Evolutionary conservation across 2,329 filamentous ascomycete species (phyloP), one percentile per base, ranked within the genome.

Genomic region (Chaetomium sp.): DNA sequence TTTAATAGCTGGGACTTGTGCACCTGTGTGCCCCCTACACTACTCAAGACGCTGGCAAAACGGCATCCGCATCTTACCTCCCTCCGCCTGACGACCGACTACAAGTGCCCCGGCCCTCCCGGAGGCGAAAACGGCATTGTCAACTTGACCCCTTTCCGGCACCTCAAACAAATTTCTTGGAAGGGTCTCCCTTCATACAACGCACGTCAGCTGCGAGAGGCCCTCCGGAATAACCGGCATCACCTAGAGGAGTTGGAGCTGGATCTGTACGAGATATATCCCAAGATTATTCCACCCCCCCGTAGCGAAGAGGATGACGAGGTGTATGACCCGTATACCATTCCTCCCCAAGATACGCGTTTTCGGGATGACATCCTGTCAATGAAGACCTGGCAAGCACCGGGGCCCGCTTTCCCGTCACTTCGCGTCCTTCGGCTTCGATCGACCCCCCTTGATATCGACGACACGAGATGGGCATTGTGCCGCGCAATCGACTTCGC

Each of bases 171-270:
- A 4, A 57, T 57, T 19, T 47, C 10, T 19, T 57, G 23, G 38
- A 47, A 8, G 25, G 33, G 31, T 27, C 31, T 50, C 10, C 23
- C 49, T 5, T 6, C 33, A 4, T 13, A 23, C n/a, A 25, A 51
- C 21, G 13, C 38, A 7, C 16, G 27, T 1, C 12, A 16, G 4
- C 47, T 60, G 10, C n/a, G 47, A 9, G 31, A 53, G 1, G 33
- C 49, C 3, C 42, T 60, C 12, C 31, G 27, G 21, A 45, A 42
- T 7, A 60, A 60, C 31, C 23, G 31, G 1, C 12, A 16, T 7
- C 21, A 51, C 23, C 58, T 60, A 19, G 31, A 60, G 23, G 47
- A 54, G 23, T 6, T 60, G 21, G 33, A 60, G 4, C 33, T 60
- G 33, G 58, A 35, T 27, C 6, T 60, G 19, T 4, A n/a, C 9